A percentile compares a stretch with the other conserved stretches of the same genome.
Evolutionary conservation across 169 alveolate species (phyloP).

Genomic region (Plasmodium billcollinsi): DNA sequence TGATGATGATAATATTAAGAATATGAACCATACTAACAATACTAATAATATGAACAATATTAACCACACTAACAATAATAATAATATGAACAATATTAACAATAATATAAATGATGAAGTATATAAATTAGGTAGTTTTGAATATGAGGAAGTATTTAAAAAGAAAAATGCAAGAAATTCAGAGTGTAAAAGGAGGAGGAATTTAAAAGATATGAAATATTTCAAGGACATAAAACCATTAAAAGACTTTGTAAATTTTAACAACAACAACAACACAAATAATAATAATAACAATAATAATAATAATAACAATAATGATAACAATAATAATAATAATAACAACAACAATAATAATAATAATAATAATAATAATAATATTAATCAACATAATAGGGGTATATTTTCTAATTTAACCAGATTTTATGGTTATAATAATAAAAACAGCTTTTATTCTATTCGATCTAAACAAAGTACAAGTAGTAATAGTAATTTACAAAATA

Average conservation of each 20-base stretch:
- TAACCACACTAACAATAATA: too few relatives aligned
- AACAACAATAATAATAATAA: too few relatives aligned
- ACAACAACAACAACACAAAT: not conserved
- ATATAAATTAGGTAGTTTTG: not conserved
- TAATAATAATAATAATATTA: too few relatives aligned
- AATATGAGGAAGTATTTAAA: conserved; percentile 1
- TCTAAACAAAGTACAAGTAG: not conserved
- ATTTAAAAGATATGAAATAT: conserved; percentile 31
- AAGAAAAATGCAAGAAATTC: conserved; percentile 8
- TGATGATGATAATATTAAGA: too few relatives aligned
- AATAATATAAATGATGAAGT: conserved; percentile 8
- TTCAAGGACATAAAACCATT: conserved; percentile 14
- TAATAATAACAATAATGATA: too few relatives aligned
- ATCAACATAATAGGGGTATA: not conserved
- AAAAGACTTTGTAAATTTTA: conserved; percentile 5
- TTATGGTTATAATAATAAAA: conserved; percentile 21
- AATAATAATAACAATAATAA: too few relatives aligned
- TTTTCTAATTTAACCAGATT: conserved; percentile 4
- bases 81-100: not conserved
- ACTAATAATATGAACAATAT: too few relatives aligned
- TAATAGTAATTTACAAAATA: not conserved
- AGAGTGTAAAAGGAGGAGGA: conserved; percentile 39
- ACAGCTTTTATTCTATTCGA: not conserved
- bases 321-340: too few relatives aligned
- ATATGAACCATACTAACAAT: too few relatives aligned